Base-by-base conservation (phyloP, 495 filamentous ascomycete genomes). In the Penicillium soppii region DNA sequence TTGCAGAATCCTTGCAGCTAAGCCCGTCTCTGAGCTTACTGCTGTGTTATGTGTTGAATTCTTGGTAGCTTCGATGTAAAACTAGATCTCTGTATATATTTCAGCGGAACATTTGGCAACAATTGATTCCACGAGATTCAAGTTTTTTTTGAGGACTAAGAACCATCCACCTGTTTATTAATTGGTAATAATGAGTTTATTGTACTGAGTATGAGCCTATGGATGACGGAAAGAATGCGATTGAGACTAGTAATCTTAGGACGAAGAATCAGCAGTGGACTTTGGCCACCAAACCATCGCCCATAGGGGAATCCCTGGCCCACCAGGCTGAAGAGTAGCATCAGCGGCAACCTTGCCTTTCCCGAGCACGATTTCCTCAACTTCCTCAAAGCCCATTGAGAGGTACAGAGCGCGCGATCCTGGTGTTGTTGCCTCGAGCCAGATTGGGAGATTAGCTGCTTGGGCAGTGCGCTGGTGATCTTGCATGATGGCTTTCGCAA, bases 221-320 rank as follows among this genome's bases (percentile, higher is more conserved):
- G 17, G 23, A 49, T 41, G 32, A 23, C n/a, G 0, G 20, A 7
- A 40, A 32, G 19, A 7, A 29, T 29, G 17, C 16, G 13, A 2
- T 22, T 27, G 0, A 7, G n/a, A 4, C n/a, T 47, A 47, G 4
- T 0, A 32, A 21, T 15, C 2, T 37, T 27, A 35, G 26, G 19
- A 26, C 7, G 7, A 7, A 32, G 7, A 15, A 27, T 16, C 20
- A 35, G 44, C 25, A 43, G 10, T 10, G n/a, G 26, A 26, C 20
- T 46, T 40, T 26, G 64, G 64, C 61, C 64, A 65, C 64, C 64
- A 63, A 0, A 70, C 61, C 67, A 70, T 70, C 6, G 62, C 65
- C 51, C 53, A 70, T 2, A 70, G 17, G 0, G 57, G 43, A 6
- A 70, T 30, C 2, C 64, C 61, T 4, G 58, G 40, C 3, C 64